Evolutionary conservation across 495 filamentous ascomycete species (phyloP).

Genomic region (Tuber brumale): DNA sequence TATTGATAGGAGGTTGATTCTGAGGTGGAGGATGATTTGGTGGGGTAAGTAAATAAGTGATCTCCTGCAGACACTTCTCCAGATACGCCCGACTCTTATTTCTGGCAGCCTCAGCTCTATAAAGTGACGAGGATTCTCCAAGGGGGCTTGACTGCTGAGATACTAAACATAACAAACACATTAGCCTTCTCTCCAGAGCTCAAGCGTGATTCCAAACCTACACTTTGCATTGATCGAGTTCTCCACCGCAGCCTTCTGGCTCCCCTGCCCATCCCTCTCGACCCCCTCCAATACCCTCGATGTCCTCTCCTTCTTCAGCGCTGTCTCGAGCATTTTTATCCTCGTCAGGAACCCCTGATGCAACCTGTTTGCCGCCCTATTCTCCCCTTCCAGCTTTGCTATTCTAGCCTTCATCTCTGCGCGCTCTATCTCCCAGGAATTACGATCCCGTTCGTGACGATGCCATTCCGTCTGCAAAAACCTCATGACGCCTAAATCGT

Average conservation of each 20-base stretch:
- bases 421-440: constrained; percentile 97
- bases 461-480: constrained; percentile 99
- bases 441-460: constrained; percentile 92
- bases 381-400: constrained; percentile 86
- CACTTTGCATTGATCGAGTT: constrained; percentile 23
- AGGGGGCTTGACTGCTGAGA: constrained; percentile 16
- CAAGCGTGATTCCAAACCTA: constrained; percentile 18
- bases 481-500: constrained; percentile 81
- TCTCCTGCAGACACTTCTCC: constrained; percentile 58
- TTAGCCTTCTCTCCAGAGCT: constrained; percentile 18
- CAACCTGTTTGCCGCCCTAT: constrained; percentile 72
- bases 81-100: constrained; percentile 46
- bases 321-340: constrained; percentile 81
- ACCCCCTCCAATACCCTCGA: constrained; percentile 44
- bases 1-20: constrained; percentile 28
- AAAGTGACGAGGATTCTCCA: constrained; percentile 29
- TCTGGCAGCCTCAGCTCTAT: constrained; percentile 42
- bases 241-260: constrained; percentile 42
- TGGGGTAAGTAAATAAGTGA: constrained; percentile 60
- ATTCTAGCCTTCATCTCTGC: constrained; percentile 99
- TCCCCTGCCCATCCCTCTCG: constrained; percentile 46
- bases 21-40: constrained; percentile 57
- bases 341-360: constrained; percentile 85
- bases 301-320: constrained; percentile 63
- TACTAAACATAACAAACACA: constrained; percentile 16